Evolutionary conservation across 257 asterid species (phyloP).

Genomic region (Jacaranda copaia): DNA sequence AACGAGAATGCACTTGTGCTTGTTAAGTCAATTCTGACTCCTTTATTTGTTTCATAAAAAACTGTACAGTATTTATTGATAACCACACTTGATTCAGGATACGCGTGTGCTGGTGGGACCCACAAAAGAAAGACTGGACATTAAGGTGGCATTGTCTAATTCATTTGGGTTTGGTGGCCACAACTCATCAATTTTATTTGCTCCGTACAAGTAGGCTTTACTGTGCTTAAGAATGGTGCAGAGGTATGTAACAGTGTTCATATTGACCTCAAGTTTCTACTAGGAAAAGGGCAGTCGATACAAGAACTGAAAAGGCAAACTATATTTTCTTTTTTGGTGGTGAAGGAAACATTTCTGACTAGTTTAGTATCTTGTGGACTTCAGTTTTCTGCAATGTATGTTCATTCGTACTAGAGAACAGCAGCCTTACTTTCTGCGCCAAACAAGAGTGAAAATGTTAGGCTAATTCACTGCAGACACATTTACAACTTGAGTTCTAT

Average conservation of each 20-base stretch:
- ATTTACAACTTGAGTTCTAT: slow-evolving; percentile 5
- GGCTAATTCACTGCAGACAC: not conserved
- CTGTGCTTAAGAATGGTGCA: slow-evolving; percentile 23
- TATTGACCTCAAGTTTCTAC: not conserved
- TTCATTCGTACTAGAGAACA: slow-evolving; percentile 19
- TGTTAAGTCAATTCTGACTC: not conserved
- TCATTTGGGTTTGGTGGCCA: slow-evolving; percentile 92
- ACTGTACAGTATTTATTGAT: slow-evolving; percentile 2
- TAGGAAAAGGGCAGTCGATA: not conserved
- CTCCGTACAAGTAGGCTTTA: slow-evolving; percentile 64
- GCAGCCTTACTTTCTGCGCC: slow-evolving; percentile 29
- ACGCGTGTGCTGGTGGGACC: slow-evolving; percentile 65
- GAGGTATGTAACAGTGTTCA: slow-evolving; percentile 39
- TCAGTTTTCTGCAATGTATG: slow-evolving; percentile 20
- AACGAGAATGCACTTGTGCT: not conserved
- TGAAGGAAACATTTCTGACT: slow-evolving; percentile 13
- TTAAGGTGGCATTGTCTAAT: slow-evolving; percentile 81
- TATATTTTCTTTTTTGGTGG: slow-evolving; percentile 11
- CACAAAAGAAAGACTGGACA: slow-evolving; percentile 63
- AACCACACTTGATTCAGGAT: slow-evolving; percentile 52
- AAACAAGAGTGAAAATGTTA: slow-evolving; percentile 1
- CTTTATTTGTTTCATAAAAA: slow-evolving; percentile 2
- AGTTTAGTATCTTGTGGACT: slow-evolving; percentile 20
- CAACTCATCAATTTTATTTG: slow-evolving; percentile 76
- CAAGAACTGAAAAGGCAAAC: slow-evolving; percentile 28